Conservation (phyloP, 1,139 yeast genomes). For the Debaryomyces subglobosus region DNA sequence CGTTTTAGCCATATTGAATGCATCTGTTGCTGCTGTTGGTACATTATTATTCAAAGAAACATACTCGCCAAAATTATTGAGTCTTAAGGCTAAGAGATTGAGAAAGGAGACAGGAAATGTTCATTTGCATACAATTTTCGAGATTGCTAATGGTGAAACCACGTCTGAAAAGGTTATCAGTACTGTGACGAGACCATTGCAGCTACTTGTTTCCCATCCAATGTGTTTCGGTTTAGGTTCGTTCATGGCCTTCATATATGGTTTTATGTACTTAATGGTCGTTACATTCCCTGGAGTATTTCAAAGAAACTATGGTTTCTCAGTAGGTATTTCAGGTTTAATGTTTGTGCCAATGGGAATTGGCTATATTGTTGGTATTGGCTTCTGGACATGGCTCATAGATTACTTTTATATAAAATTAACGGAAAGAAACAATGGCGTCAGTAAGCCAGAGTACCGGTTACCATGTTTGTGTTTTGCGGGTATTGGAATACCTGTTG, state of each 20-base stretch:
- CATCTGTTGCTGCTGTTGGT: constrained; percentile 48
- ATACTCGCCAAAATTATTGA: constrained; percentile 57
- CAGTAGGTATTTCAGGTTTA: constrained; percentile 54
- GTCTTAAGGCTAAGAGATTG: constrained; percentile 47
- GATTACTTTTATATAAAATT: constrained; percentile 39
- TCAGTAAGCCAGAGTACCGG: constrained; percentile 58
- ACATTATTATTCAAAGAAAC: constrained; percentile 54
- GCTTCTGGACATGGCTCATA: constrained; percentile 46
- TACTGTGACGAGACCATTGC: constrained; percentile 56
- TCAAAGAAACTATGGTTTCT: constrained; percentile 48
- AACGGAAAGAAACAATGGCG: constrained; percentile 48
- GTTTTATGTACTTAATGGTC: constrained; percentile 63
- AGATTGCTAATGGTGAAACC: constrained; percentile 42
- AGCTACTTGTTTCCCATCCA: constrained; percentile 57
- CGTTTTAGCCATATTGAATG: constrained; percentile 59
- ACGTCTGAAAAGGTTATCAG: constrained; percentile 32
- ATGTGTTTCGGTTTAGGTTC: constrained; percentile 63
- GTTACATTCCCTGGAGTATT: constrained; percentile 61
- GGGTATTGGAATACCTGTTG: constrained; percentile 53
- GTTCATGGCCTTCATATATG: constrained; percentile 66
- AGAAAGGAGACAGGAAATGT: constrained; percentile 56
- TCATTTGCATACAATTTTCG: constrained; percentile 61
- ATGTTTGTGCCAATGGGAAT: constrained; percentile 59
- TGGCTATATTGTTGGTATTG: constrained; percentile 51
- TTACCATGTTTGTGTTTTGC: constrained; percentile 48